These are phyloP conservation scores for Penicillium subrubescens DNA, from an alignment of 495 filamentous ascomycete species.

Conservation along the genomic window DNA sequence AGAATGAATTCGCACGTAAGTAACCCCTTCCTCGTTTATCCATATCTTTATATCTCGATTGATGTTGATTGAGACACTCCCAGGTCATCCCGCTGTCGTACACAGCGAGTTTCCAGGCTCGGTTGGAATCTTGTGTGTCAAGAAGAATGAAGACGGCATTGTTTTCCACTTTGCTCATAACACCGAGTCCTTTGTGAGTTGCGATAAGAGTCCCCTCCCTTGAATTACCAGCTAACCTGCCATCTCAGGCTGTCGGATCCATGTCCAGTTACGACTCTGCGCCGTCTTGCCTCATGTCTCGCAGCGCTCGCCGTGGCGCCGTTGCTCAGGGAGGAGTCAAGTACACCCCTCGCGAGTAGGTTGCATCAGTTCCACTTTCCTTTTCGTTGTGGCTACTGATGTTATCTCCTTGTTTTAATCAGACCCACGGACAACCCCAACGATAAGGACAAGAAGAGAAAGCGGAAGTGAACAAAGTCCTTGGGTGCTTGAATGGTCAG, in stretches of 20 bases:
- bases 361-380: background rate
- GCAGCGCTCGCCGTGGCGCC: constrained; percentile 45
- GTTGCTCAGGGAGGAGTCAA: constrained; percentile 44
- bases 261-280: constrained; percentile 75
- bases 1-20: constrained; percentile 75
- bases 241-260: constrained; percentile 70
- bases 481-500: background rate
- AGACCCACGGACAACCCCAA: background rate
- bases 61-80: background rate
- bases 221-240: constrained; percentile 14
- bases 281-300: constrained; percentile 83
- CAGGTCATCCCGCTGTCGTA: constrained; percentile 73
- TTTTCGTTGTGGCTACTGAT: background rate
- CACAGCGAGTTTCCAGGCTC: constrained; percentile 71
- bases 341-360: background rate
- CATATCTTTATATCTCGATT: background rate
- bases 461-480: background rate
- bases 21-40: background rate
- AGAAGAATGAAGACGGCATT: constrained; percentile 69
- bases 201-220: background rate
- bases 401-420: background rate
- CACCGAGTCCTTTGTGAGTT: constrained; percentile 79
- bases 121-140: constrained; percentile 82
- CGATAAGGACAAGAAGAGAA: background rate
- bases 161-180: constrained; percentile 89